A percentile compares a stretch with the other conserved stretches of the same genome.
Conservation (phyloP, 1,139 yeast species). For the Yamadazyma dendronema region DNA sequence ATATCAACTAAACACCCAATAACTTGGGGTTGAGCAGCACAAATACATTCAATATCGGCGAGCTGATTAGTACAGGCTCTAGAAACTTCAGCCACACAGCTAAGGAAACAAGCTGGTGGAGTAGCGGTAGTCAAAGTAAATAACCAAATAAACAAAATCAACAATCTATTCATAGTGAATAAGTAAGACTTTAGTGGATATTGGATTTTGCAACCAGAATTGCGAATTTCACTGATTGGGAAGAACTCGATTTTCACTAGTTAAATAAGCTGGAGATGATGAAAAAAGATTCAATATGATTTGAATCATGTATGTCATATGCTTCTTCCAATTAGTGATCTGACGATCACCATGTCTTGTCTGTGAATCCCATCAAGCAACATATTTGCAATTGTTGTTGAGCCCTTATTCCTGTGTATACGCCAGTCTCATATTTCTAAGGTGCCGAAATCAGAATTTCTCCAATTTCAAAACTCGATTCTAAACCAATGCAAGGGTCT, state of each 20-base stretch:
- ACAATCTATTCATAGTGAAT: not conserved
- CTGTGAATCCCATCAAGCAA: too few relatives aligned
- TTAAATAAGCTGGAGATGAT: too few relatives aligned
- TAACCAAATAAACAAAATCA: constrained; percentile 5
- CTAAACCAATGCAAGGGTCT: constrained; percentile 43
- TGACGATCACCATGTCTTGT: too few relatives aligned
- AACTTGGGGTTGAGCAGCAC: constrained; percentile 35
- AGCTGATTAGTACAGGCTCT: constrained; percentile 30
- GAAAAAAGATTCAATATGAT: too few relatives aligned
- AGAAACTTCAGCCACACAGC: constrained; percentile 43
- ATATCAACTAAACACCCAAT: constrained; percentile 46
- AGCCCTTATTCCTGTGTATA: not conserved
- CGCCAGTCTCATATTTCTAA: not conserved
- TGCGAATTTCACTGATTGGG: too few relatives aligned
- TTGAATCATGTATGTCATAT: too few relatives aligned
- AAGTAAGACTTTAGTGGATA: not conserved
- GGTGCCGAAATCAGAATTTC: not conserved
- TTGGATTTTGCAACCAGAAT: constrained; percentile 5
- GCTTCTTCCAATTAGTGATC: too few relatives aligned
- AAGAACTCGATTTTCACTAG: too few relatives aligned
- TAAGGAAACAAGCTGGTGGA: constrained; percentile 55
- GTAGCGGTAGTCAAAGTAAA: constrained; percentile 28
- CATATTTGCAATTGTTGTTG: too few relatives aligned
- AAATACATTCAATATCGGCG: constrained; percentile 39
- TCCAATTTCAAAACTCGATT: not conserved